phyloP scores from a whole-genome alignment of 768 basidiomycete species.

The Tricholoma matsutake region DNA sequence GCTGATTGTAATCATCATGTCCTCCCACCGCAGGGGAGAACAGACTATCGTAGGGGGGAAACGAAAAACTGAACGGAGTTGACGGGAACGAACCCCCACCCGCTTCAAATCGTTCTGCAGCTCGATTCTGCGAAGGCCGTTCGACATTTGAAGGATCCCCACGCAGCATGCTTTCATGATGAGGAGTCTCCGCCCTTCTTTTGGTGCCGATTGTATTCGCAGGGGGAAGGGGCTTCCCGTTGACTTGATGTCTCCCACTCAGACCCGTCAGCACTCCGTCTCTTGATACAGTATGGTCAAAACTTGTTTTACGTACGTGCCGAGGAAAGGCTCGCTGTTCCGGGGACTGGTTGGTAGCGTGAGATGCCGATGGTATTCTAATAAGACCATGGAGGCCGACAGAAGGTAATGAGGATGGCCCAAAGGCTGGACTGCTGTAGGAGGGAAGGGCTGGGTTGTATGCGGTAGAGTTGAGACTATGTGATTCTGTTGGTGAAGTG shows the following conservation, averaged over 20 bases:
- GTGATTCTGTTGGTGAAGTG: conserved; percentile 30
- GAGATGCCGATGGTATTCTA: conserved; percentile 34
- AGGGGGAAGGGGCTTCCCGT: conserved; percentile 67
- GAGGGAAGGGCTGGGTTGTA: conserved; percentile 38
- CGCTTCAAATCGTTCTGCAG: conserved; percentile 35
- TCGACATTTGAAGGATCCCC: conserved; percentile 68
- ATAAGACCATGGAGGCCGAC: conserved; percentile 61
- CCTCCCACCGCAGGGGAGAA: conserved; percentile 46
- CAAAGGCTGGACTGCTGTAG: conserved; percentile 47
- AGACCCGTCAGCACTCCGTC: conserved; percentile 57
- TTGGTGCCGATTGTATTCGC: conserved; percentile 69
- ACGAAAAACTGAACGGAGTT: conserved; percentile 70
- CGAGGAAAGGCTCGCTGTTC: conserved; percentile 67
- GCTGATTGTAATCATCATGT: conserved; percentile 13
- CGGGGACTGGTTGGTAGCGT: conserved; percentile 25
- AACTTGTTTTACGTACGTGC: conserved; percentile 91
- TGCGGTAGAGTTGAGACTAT: conserved; percentile 27
- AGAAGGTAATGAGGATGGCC: conserved; percentile 74
- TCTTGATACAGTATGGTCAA: conserved; percentile 85
- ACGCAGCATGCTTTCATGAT: conserved; percentile 74
- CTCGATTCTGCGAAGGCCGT: conserved; percentile 24
- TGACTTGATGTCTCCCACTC: conserved; percentile 75
- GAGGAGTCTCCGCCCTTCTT: conserved; percentile 79
- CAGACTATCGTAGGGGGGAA: conserved; percentile 60
- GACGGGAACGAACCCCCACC: conserved; percentile 58